phyloP scores from a whole-genome alignment of 2,329 filamentous ascomycete species.

The Trichoderma cornu-damae region DNA sequence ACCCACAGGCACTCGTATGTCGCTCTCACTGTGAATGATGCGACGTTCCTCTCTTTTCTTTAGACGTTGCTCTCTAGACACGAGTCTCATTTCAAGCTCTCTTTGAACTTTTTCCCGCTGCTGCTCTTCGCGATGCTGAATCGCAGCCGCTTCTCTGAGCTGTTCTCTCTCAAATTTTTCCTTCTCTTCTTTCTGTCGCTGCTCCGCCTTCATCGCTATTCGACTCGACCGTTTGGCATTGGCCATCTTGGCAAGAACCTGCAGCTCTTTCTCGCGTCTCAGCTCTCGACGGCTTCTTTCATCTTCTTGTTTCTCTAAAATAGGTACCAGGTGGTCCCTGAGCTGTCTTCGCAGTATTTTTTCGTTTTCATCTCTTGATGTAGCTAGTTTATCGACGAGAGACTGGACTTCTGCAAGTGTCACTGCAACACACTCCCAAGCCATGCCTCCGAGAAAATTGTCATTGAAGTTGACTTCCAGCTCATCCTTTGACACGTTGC shows the following conservation, averaged over 20 bases:
- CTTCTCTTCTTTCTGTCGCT: constrained; percentile 68
- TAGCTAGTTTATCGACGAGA: constrained; percentile 66
- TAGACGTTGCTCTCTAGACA: constrained; percentile 79
- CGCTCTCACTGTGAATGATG: constrained; percentile 76
- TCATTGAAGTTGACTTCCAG: constrained; percentile 39
- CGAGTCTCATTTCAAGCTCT: constrained; percentile 72
- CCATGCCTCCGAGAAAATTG: constrained; percentile 67
- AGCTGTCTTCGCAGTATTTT: constrained; percentile 69
- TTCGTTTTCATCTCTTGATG: constrained; percentile 78
- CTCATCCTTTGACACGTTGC: constrained; percentile 30
- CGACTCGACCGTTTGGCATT: constrained; percentile 90
- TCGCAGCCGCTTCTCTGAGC: constrained; percentile 51
- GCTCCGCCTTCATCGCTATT: constrained; percentile 75
- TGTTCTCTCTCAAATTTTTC: constrained; percentile 60
- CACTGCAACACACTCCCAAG: constrained; percentile 88
- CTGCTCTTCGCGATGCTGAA: constrained; percentile 62
- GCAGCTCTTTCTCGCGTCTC: constrained; percentile 69
- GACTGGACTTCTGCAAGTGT: constrained; percentile 69
- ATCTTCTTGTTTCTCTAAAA: constrained; percentile 74
- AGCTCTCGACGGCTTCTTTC: constrained; percentile 64
- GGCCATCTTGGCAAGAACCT: constrained; percentile 81
- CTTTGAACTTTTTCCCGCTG: constrained; percentile 55
- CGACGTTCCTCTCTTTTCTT: constrained; percentile 82
- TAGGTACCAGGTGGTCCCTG: constrained; percentile 72
- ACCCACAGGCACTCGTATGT: constrained; percentile 72